These are phyloP conservation scores for Cicer yamashitae DNA, from an alignment of 306 rosid species.

Conservation along the genomic window DNA sequence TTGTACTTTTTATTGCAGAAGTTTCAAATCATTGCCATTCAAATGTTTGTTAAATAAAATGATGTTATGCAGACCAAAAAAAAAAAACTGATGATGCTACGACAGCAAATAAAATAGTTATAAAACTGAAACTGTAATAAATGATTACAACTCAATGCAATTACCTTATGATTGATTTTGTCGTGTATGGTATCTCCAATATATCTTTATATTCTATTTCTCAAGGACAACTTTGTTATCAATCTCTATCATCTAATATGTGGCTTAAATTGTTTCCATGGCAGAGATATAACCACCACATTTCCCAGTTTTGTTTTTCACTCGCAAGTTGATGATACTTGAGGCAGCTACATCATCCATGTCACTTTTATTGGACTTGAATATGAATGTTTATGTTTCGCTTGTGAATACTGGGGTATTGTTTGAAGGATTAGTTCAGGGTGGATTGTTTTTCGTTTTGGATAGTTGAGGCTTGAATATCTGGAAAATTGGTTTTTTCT, in stretches of 20 bases:
- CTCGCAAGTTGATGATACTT: slow-evolving; percentile 77
- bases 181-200: slow-evolving; percentile 17
- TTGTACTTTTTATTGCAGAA: not conserved
- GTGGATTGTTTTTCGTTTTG: slow-evolving; percentile 40
- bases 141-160: slow-evolving; percentile 14
- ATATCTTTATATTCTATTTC: slow-evolving; percentile 17
- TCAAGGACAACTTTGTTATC: slow-evolving; percentile 3
- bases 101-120: not conserved
- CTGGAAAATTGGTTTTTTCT: slow-evolving; percentile 49
- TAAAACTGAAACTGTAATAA: not conserved
- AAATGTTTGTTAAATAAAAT: slow-evolving; percentile 12
- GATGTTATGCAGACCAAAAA: not conserved
- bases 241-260: slow-evolving; percentile 18
- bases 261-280: slow-evolving; percentile 40
- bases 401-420: slow-evolving; percentile 41
- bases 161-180: slow-evolving; percentile 31
- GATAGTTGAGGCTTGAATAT: slow-evolving; percentile 45
- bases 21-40: slow-evolving; percentile 21
- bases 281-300: slow-evolving; percentile 82
- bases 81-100: not conserved
- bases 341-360: slow-evolving; percentile 46
- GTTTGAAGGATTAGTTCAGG: slow-evolving; percentile 37
- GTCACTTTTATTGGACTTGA: slow-evolving; percentile 40
- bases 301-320: slow-evolving; percentile 83
- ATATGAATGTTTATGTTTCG: slow-evolving; percentile 39